A percentile compares a stretch with the other conserved stretches of the same genome.
phyloP scores from a whole-genome alignment of 2,329 filamentous ascomycete genomes.

The Diaporthe vaccinii region DNA sequence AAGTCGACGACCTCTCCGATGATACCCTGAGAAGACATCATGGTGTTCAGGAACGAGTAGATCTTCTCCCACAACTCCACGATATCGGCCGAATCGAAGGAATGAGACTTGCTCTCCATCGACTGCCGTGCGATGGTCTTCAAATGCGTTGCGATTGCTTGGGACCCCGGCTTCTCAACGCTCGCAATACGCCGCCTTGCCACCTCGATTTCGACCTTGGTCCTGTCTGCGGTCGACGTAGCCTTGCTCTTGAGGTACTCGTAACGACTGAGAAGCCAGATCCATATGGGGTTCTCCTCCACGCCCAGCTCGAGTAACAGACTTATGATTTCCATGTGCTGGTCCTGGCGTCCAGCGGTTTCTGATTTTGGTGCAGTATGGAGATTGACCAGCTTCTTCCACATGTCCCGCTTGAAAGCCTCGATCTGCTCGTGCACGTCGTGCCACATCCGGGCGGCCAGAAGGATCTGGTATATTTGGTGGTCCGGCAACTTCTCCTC shows the following conservation, averaged over 20 bases:
- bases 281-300: constrained; percentile 95
- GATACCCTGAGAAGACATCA: constrained; percentile 84
- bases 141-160: constrained; percentile 80
- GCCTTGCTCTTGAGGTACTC: constrained; percentile 92
- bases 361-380: constrained; percentile 70
- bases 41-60: constrained; percentile 76
- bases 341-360: constrained; percentile 74
- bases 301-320: constrained; percentile 94
- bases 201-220: constrained; percentile 92
- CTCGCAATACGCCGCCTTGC: constrained; percentile 84
- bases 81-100: constrained; percentile 84
- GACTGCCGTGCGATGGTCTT: constrained; percentile 78
- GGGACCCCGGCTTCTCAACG: constrained; percentile 77
- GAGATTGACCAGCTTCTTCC: constrained; percentile 81
- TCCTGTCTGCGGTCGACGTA: constrained; percentile 82
- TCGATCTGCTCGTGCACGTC: constrained; percentile 92
- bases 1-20: constrained; percentile 93
- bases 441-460: constrained; percentile 94
- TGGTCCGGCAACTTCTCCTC: constrained; percentile 75
- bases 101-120: constrained; percentile 70
- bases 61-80: constrained; percentile 96
- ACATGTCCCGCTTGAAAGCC: constrained; percentile 88
- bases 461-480: constrained; percentile 87
- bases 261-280: constrained; percentile 92
- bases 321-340: constrained; percentile 91